Evolutionary conservation across 2,329 filamentous ascomycete genomes (phyloP).

Genomic region (Colletotrichum spaethianum): DNA sequence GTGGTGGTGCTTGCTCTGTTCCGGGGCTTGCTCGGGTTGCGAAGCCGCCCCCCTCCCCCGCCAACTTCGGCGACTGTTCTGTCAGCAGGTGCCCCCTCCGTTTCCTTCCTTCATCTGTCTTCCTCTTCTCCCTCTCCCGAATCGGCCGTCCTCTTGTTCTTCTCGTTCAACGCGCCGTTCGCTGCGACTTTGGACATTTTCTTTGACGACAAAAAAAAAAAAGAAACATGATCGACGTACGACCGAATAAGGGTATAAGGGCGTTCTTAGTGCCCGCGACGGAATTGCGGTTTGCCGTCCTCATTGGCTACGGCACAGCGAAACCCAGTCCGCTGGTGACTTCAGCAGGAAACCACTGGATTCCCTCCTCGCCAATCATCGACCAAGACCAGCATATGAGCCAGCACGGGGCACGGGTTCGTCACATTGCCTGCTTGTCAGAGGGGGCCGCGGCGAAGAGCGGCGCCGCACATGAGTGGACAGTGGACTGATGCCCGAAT

Average conservation of each 20-base stretch:
- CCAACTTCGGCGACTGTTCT: conserved; percentile 17
- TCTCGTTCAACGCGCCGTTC: conserved; percentile 8
- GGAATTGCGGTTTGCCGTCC: not conserved
- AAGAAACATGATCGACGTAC: conserved; percentile 15
- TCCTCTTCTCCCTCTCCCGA: not conserved
- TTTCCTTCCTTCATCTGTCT: not conserved
- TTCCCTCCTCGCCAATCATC: conserved; percentile 42
- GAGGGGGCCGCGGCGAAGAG: conserved; percentile 37
- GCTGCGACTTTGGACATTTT: not conserved
- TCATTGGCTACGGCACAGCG: conserved; percentile 35
- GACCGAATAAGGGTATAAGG: conserved; percentile 35
- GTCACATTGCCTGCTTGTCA: conserved; percentile 38
- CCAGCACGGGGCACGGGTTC: conserved; percentile 43
- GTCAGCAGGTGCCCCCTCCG: conserved; percentile 22
- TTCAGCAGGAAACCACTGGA: conserved; percentile 34
- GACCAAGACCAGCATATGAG: conserved; percentile 22
- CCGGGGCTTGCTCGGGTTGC: conserved; percentile 13
- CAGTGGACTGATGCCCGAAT: not conserved
- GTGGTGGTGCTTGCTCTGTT: conserved; percentile 6
- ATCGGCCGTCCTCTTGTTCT: conserved; percentile 3
- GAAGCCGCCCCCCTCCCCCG: not conserved
- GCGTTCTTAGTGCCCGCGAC: conserved; percentile 32
- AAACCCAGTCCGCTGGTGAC: conserved; percentile 26
- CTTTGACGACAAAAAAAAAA: not conserved
- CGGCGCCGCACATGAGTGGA: conserved; percentile 27